Percentiles rank a stretch among this genome's conserved stretches.
phyloP scores from a whole-genome alignment of 495 filamentous ascomycete genomes.

The Podospora comata region DNA sequence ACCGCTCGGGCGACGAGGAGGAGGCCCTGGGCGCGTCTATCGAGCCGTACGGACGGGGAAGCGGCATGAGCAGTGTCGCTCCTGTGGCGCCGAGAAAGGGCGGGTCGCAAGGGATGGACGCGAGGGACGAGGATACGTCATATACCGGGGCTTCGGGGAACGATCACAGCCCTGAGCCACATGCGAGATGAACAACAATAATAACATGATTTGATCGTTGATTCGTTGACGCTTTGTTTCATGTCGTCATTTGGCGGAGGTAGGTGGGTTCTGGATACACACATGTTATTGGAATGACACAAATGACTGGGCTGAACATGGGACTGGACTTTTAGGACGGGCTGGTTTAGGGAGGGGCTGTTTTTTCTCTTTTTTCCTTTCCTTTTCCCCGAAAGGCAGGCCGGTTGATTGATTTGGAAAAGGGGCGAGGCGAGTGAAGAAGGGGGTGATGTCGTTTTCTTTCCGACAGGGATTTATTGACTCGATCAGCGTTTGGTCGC shows the following conservation, averaged over 20 bases:
- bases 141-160: constrained; percentile 16
- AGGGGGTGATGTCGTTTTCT: neutral
- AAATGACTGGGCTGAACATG: neutral
- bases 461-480: neutral
- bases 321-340: neutral
- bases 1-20: constrained; percentile 36
- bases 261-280: neutral
- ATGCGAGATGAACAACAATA: neutral
- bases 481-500: neutral
- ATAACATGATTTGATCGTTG: neutral
- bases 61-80: constrained; percentile 15
- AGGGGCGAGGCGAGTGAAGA: neutral
- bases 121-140: constrained; percentile 13
- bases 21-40: constrained; percentile 23
- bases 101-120: constrained; percentile 9
- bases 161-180: neutral
- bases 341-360: no score
- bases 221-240: neutral
- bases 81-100: constrained; percentile 18
- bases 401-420: neutral
- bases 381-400: neutral
- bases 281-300: neutral
- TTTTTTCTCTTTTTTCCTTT: no score
- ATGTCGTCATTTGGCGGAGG: neutral
- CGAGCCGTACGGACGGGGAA: constrained; percentile 20